Base-by-base conservation (phyloP, 2,329 filamentous ascomycete genomes). In the Aspergillus oerlinghausenensis region DNA sequence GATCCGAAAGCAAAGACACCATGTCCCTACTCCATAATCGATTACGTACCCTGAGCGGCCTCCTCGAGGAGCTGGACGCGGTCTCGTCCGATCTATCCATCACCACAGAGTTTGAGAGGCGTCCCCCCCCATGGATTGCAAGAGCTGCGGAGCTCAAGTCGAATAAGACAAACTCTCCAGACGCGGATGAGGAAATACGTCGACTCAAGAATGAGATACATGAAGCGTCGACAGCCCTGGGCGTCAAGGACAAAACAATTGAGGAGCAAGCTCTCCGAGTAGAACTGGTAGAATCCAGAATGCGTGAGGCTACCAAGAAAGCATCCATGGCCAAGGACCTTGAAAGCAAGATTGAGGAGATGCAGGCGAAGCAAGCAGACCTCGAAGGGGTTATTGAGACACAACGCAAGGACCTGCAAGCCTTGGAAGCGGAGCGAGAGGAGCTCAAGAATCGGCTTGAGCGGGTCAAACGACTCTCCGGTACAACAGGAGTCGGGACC, bases 261-360 rank as follows among this genome's bases (percentile, higher is more conserved):
- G 92, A 95, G 72, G 93, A 95, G 57, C 76, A 90, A 25, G 84
- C 88, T n/a, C 88, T 97, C 64, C 92, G 94, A 73, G 96, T 97
- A 64, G 93, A 97, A 74, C 90, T 94, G 43, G 85, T 97, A 40
- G 90, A 96, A 72, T 89, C 90, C 7, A 83, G 90, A 56, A 92
- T 94, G 87, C 86, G 87, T 56, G 92, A 95, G 68, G 89, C 90
- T 5, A 85, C 86, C 62, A 86, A 88, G 70, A 92, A 93, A 74
- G 85, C 89, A 14, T 84, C 72, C 3, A 70, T 73, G 57, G 73
- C 75, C 21, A 77, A 77, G 59, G 75, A 77, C 6, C 69, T 78
- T 29, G 75, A 78, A 61, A 57, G 65, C 14, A 73, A 75, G 56
- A 68, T 79, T 45, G 73, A 77, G 56, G 65, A 69, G n/a, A 61